phyloP scores from a whole-genome alignment of 108 stramenopile genomes.

The Cylindrotheca fusiformis region DNA sequence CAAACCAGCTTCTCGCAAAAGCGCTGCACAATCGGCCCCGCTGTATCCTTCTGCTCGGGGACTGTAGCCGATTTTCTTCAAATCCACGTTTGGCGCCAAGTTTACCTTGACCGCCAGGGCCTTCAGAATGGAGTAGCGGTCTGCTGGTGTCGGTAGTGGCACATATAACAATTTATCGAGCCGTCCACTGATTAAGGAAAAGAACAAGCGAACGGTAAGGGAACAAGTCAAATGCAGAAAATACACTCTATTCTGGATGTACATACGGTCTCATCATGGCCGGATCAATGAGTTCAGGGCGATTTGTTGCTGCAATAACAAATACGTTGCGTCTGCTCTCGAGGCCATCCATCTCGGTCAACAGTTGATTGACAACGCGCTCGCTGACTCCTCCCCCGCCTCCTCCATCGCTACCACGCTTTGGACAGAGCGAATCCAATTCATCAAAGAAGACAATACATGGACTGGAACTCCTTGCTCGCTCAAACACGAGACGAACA shows the following conservation, averaged over 20 bases:
- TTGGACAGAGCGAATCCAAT: constrained; percentile 94
- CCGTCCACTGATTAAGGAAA: constrained; percentile 62
- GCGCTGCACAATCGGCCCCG: constrained; percentile 88
- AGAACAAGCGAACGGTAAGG: neutral
- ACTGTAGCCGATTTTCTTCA: constrained; percentile 65
- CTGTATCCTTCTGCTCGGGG: constrained; percentile 78
- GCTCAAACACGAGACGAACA: constrained; percentile 90
- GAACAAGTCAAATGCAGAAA: neutral
- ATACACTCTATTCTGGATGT: too few species aligned
- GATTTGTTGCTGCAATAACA: constrained; percentile 96
- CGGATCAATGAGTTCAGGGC: constrained; percentile 93
- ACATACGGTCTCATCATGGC: constrained; percentile 92
- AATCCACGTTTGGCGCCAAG: constrained; percentile 63
- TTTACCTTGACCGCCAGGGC: constrained; percentile 63
- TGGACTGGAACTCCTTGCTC: constrained; percentile 86
- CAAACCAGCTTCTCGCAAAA: constrained; percentile 87
- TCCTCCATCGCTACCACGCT: constrained; percentile 86
- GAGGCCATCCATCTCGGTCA: constrained; percentile 99
- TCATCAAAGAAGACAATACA: constrained; percentile 99
- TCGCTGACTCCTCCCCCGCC: constrained; percentile 93
- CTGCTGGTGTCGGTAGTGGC: constrained; percentile 84
- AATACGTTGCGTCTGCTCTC: constrained; percentile 91
- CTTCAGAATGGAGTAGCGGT: constrained; percentile 80
- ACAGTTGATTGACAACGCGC: constrained; percentile 96
- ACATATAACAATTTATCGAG: constrained; percentile 93